Percentiles rank a stretch among this genome's conserved stretches.
Evolutionary conservation across 129 eudicot species (phyloP).

Genomic region (Tagetes erecta): DNA sequence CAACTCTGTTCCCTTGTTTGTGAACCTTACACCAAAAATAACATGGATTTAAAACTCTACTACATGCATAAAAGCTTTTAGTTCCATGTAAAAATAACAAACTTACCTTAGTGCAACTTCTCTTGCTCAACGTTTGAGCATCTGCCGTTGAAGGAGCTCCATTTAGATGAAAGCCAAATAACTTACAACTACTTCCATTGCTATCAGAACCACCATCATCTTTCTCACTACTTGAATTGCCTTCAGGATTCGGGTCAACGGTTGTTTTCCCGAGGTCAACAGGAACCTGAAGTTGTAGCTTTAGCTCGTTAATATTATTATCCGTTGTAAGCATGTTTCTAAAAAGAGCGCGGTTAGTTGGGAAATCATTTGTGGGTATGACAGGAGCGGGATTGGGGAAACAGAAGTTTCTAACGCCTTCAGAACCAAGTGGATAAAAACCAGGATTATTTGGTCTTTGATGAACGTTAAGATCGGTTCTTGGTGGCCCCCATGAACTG

Average conservation of each 20-base stretch:
- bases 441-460: constrained; percentile 40
- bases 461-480: constrained; percentile 40
- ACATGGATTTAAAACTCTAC: neutral
- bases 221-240: constrained; percentile 42
- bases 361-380: constrained; percentile 36
- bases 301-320: constrained; percentile 36
- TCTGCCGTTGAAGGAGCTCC: constrained; percentile 42
- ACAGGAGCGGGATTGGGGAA: constrained; percentile 45
- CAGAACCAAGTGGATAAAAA: constrained; percentile 79
- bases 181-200: constrained; percentile 48
- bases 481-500: constrained; percentile 41
- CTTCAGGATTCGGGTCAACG: constrained; percentile 35
- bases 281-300: constrained; percentile 30
- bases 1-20: constrained; percentile 92
- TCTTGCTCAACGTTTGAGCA: constrained; percentile 57
- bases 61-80: neutral
- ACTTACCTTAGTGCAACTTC: constrained; percentile 87
- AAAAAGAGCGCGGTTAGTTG: constrained; percentile 37
- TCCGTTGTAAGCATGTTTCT: constrained; percentile 33
- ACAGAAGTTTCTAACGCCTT: constrained; percentile 60
- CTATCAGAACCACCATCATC: constrained; percentile 48
- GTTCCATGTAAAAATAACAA: constrained; percentile 2
- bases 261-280: constrained; percentile 40
- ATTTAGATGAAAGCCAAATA: constrained; percentile 68
- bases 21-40: constrained; percentile 58